Percentiles rank a stretch among this genome's conserved stretches.
These are phyloP conservation scores for Mesembryanthemum crystallinum DNA, from an alignment of 148 eudicot genomes.

Conservation along the genomic window DNA sequence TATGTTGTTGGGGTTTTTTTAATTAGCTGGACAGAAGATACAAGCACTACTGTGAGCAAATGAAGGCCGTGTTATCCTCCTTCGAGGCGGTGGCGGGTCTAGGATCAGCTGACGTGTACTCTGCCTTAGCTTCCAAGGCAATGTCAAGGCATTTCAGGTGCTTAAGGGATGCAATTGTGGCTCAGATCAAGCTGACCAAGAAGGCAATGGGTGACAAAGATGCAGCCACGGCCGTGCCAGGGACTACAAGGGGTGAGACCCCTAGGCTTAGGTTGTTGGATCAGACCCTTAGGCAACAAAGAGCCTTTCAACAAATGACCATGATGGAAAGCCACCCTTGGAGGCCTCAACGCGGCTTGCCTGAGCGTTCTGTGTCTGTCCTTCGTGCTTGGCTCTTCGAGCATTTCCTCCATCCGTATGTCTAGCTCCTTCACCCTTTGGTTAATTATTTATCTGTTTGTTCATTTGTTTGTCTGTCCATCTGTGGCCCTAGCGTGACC, in stretches of 20 bases:
- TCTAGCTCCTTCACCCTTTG: background rate
- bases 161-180: conserved; percentile 68
- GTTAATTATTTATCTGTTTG: background rate
- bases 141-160: conserved; percentile 94
- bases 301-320: conserved; percentile 75
- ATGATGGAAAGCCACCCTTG: conserved; percentile 90
- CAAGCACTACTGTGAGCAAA: conserved; percentile 76
- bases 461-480: background rate
- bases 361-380: conserved; percentile 84
- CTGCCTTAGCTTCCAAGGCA: conserved; percentile 78
- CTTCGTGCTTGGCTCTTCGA: conserved; percentile 99
- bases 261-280: conserved; percentile 85
- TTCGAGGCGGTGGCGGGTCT: conserved; percentile 75
- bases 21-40: conserved; percentile 86
- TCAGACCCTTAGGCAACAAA: conserved; percentile 80
- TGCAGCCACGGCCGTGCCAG: conserved; percentile 32
- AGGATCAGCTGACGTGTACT: conserved; percentile 64
- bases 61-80: conserved; percentile 71
- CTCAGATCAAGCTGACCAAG: conserved; percentile 65
- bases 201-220: conserved; percentile 85
- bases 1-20: background rate
- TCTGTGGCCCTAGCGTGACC: background rate
- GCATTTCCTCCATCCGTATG: conserved; percentile 95
- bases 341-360: conserved; percentile 93
- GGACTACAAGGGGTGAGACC: conserved; percentile 72